Evolutionary conservation across 768 basidiomycete species (phyloP).

Genomic region (Sistotremastrum suecicum): DNA sequence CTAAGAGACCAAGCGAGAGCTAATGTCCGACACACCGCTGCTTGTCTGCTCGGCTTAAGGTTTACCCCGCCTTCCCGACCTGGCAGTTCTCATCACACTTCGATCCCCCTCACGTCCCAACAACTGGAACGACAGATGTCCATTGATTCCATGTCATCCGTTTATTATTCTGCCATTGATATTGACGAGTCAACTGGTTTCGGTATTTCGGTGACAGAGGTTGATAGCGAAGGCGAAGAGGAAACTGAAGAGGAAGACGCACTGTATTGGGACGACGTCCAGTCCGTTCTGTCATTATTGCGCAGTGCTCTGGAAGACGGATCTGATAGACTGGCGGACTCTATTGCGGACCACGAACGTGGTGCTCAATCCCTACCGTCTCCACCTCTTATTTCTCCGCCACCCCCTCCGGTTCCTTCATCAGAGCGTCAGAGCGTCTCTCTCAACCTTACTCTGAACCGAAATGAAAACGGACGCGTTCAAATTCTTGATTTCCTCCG

Average conservation of each 20-base stretch:
- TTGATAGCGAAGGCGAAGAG: slow-evolving; percentile 6
- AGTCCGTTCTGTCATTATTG: slow-evolving; percentile 56
- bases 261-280: slow-evolving; percentile 75
- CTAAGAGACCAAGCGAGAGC: too few species aligned
- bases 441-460: not conserved
- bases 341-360: slow-evolving; percentile 42
- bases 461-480: not conserved
- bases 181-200: too few species aligned
- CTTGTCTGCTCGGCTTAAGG: too few species aligned
- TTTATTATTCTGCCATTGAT: too few species aligned
- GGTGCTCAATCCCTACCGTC: slow-evolving; percentile 10
- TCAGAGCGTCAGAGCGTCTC: not conserved
- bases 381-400: slow-evolving; percentile 4
- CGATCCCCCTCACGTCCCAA: too few species aligned
- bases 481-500: not conserved
- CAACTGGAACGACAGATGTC: too few species aligned
- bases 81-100: too few species aligned
- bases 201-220: not conserved
- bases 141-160: too few species aligned
- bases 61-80: too few species aligned
- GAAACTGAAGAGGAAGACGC: slow-evolving; percentile 47
- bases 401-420: slow-evolving; percentile 3
- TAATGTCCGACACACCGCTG: too few species aligned
- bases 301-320: slow-evolving; percentile 56
- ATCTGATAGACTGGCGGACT: slow-evolving; percentile 43